A percentile compares a stretch with the other conserved stretches of the same genome.
Evolutionary conservation across 1,139 yeast species (phyloP).

Genomic region (Ashbya aceris): DNA sequence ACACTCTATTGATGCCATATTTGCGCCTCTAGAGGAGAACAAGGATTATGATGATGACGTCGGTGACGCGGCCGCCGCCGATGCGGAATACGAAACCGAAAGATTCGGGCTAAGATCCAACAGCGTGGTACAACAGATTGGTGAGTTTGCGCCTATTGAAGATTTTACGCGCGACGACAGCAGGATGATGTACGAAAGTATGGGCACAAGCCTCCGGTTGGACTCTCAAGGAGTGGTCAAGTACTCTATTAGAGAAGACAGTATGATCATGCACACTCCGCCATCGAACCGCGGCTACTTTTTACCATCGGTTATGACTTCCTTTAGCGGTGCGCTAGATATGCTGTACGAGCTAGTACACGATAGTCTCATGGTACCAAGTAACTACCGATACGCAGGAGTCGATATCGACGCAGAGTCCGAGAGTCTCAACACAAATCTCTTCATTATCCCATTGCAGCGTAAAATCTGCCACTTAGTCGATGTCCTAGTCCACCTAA

Average conservation of each 20-base stretch:
- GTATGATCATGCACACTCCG: not conserved
- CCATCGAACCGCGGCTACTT: slow-evolving; percentile 1
- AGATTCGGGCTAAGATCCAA: not conserved
- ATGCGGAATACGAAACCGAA: not conserved
- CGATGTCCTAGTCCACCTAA: slow-evolving; percentile 1
- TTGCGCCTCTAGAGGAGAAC: slow-evolving; percentile 5
- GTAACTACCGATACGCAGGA: not conserved
- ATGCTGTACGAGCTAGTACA: slow-evolving; percentile 1
- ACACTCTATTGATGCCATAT: slow-evolving; percentile 6
- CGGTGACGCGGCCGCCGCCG: not conserved
- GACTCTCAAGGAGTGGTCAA: slow-evolving; percentile 1
- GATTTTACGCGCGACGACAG: not conserved
- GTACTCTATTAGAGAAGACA: slow-evolving; percentile 2
- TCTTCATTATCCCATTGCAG: not conserved
- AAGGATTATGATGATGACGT: slow-evolving; percentile 9
- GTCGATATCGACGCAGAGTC: not conserved
- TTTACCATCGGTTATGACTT: slow-evolving; percentile 3
- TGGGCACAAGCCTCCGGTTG: slow-evolving; percentile 1
- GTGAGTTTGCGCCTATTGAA: slow-evolving; percentile 2
- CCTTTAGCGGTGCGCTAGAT: slow-evolving; percentile 3
- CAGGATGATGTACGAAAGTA: not conserved
- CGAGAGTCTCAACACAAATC: not conserved
- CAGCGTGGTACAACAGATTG: not conserved
- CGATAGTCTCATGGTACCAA: slow-evolving; percentile 1
- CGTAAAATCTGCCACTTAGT: slow-evolving; percentile 1